These are phyloP conservation scores for Cantharellus anzutake DNA, from an alignment of 768 basidiomycete species.

Conservation along the genomic window DNA sequence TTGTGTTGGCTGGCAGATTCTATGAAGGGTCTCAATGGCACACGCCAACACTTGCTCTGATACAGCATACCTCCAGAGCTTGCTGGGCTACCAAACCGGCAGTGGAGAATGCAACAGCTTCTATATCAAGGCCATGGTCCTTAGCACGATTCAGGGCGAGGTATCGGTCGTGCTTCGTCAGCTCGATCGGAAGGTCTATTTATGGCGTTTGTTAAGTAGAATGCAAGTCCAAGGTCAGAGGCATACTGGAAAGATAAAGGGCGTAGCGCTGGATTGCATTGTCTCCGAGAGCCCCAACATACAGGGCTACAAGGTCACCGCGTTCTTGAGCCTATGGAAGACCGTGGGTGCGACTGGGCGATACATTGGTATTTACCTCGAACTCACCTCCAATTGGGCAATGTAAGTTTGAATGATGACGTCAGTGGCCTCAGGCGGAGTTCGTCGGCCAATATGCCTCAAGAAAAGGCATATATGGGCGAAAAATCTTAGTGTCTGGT, in stretches of 20 bases:
- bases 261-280: conserved; percentile 88
- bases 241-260: conserved; percentile 48
- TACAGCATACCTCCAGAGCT: not conserved
- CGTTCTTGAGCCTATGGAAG: conserved; percentile 33
- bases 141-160: conserved; percentile 54
- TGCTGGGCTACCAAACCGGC: conserved; percentile 31
- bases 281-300: conserved; percentile 76
- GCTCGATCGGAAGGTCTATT: conserved; percentile 1
- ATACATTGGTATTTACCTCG: conserved; percentile 1
- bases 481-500: conserved; percentile 50
- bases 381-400: conserved; percentile 57
- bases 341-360: not conserved
- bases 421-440: conserved; percentile 60
- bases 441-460: conserved; percentile 54
- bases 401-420: conserved; percentile 78
- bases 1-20: not conserved
- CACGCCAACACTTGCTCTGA: not conserved
- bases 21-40: not conserved
- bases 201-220: not conserved
- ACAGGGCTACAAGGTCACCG: conserved; percentile 79
- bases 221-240: not conserved
- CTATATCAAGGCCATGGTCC: conserved; percentile 71
- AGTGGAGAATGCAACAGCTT: conserved; percentile 57
- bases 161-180: conserved; percentile 31
- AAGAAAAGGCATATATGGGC: conserved; percentile 83